Evolutionary conservation across 2,329 filamentous ascomycete genomes (phyloP), one percentile per base, ranked within the genome.

Genomic region (Fusarium brachygibbosum): DNA sequence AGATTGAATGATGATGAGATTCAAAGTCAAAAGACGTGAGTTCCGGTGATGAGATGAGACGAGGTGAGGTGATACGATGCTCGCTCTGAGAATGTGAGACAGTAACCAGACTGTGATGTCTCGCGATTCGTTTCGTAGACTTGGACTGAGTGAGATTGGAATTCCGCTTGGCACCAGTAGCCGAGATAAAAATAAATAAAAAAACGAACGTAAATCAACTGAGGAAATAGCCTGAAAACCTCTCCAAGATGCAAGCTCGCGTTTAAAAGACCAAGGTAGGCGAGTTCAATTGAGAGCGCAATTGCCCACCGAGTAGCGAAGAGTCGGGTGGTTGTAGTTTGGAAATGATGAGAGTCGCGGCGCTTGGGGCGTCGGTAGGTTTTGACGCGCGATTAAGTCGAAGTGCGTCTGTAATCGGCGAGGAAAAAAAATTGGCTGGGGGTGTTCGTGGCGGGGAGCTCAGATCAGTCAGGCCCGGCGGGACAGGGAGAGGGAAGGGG

Each of bases 371-470:
- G 72, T 72, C 56, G 70, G 69, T 65, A 73, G 66, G 59, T 66
- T 72, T 76, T 77, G 73, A 74, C 74, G 74, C 74, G 74, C 74
- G 74, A 76, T 76, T 76, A 76, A 75, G 37, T 59, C 48, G 32
- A 59, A 72, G 58, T 74, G 74, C 73, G 74, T 65, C 74, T 74
- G 74, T 75, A 69, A 58, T 63, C 63, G 69, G 66, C 58, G 61
- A 63, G 55, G 44, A 60, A 69, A 54, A 66, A 71, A 68, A 75
- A 57, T 54, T 61, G 63, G 63, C 68, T 59, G 53, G 65, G 59
- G 56, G 60, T 63, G 68, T 65, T 69, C 66, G 66, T 70, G 72
- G 72, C 72, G 64, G 72, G 72, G 66, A 74, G 72, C 72, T 74
- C 68, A 73, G 72, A 74, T 72, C 72, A 72, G 29, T 64, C 61